Evolutionary conservation across 2,329 filamentous ascomycete genomes (phyloP).

Genomic region (Aspergillus costaricaensis): DNA sequence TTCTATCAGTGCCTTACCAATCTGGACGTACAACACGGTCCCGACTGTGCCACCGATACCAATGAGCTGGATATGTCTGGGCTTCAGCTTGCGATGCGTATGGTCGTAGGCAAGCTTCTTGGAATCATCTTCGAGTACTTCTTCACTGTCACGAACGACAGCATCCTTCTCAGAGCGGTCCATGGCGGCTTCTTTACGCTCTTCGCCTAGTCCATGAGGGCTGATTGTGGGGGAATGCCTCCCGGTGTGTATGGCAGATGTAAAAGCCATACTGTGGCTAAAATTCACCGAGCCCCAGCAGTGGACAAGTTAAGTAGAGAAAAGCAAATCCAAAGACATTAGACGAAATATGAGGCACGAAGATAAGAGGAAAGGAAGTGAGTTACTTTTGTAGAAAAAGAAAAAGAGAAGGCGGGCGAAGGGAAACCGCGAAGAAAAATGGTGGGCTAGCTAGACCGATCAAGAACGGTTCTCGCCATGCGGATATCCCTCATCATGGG

Average conservation of each 20-base stretch:
- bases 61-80: slow-evolving; percentile 50
- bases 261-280: slow-evolving; percentile 11
- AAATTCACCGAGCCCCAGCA: not conserved
- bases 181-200: slow-evolving; percentile 11
- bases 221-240: slow-evolving; percentile 13
- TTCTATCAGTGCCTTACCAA: slow-evolving; percentile 42
- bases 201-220: slow-evolving; percentile 18
- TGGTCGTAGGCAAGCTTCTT: slow-evolving; percentile 31
- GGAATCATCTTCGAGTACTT: slow-evolving; percentile 27
- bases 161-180: slow-evolving; percentile 22
- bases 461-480: slow-evolving; percentile 5
- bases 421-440: slow-evolving; percentile 3
- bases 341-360: not conserved
- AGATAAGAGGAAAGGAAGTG: not conserved
- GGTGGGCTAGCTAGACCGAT: slow-evolving; percentile 6
- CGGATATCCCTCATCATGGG: not conserved
- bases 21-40: slow-evolving; percentile 47
- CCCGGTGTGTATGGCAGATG: slow-evolving; percentile 20
- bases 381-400: not conserved
- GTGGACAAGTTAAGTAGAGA: not conserved
- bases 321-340: not conserved
- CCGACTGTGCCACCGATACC: slow-evolving; percentile 51
- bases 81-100: slow-evolving; percentile 47
- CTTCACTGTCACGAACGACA: slow-evolving; percentile 19
- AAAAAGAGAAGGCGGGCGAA: not conserved